A percentile compares a stretch with the other conserved stretches of the same genome.
phyloP scores from a whole-genome alignment of 352 stramenopile species.

The Pythium insidiosum region DNA sequence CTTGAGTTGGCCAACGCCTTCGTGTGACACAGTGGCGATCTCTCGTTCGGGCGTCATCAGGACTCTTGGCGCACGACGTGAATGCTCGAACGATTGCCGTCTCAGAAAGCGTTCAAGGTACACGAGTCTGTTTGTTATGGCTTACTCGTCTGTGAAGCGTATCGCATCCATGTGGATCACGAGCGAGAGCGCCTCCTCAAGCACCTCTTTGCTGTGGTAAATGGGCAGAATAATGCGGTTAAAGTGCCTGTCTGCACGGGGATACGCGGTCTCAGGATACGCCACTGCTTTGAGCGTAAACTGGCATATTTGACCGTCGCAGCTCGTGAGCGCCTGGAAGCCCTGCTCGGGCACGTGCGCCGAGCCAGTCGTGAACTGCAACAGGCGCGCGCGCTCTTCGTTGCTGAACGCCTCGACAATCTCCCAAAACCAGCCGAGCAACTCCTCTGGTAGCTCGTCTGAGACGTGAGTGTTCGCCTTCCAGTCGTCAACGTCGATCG shows the following conservation, averaged over 20 bases:
- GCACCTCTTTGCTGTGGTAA: constrained; percentile 89
- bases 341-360: constrained; percentile 20
- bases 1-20: too few relatives aligned
- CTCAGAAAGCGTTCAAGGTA: too few relatives aligned
- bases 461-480: constrained; percentile 43
- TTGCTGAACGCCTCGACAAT: constrained; percentile 42
- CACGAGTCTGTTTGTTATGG: too few relatives aligned
- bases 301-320: constrained; percentile 14
- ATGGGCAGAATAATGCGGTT: constrained; percentile 87
- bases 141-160: constrained; percentile 80
- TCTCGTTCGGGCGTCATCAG: too few relatives aligned
- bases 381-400: constrained; percentile 15
- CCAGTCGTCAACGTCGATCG: constrained; percentile 89
- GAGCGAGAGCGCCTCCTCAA: constrained; percentile 90
- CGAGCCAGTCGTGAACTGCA: constrained; percentile 31
- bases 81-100: too few relatives aligned
- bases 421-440: constrained; percentile 10
- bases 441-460: constrained; percentile 1
- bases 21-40: too few relatives aligned
- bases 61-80: too few relatives aligned
- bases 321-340: constrained; percentile 18
- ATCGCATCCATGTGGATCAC: constrained; percentile 94
- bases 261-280: constrained; percentile 43
- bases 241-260: constrained; percentile 35
- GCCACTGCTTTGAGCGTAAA: constrained; percentile 37